Percentiles rank a stretch among this genome's conserved stretches.
Evolutionary conservation across 768 basidiomycete species (phyloP).

Genomic region (Baorangia bicolor): DNA sequence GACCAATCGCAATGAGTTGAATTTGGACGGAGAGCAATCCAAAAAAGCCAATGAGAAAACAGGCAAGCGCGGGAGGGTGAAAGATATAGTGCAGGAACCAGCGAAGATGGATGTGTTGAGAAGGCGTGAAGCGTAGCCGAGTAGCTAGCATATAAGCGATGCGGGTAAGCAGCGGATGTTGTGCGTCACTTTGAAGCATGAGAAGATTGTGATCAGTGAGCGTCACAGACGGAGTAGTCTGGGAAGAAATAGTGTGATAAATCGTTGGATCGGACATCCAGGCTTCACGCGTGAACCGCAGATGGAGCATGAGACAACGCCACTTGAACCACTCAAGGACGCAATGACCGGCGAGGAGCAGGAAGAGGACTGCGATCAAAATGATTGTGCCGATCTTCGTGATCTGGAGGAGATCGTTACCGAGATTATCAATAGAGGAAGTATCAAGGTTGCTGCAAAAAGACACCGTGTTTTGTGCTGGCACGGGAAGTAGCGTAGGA

Average conservation of each 20-base stretch:
- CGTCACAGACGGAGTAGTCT: slow-evolving; percentile 48
- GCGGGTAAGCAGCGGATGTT: slow-evolving; percentile 73
- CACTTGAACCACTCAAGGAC: slow-evolving; percentile 89
- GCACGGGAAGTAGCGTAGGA: slow-evolving; percentile 72
- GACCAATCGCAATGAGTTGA: slow-evolving; percentile 77
- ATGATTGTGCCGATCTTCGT: slow-evolving; percentile 79
- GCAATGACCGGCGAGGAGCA: slow-evolving; percentile 73
- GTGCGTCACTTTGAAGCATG: slow-evolving; percentile 63
- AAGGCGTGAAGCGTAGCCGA: slow-evolving; percentile 53
- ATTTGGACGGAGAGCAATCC: slow-evolving; percentile 85
- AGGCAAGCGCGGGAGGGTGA: slow-evolving; percentile 86
- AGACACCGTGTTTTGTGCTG: slow-evolving; percentile 59
- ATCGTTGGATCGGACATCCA: slow-evolving; percentile 75
- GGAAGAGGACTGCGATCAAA: slow-evolving; percentile 65
- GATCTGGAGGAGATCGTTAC: slow-evolving; percentile 72
- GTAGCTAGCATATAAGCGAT: slow-evolving; percentile 55
- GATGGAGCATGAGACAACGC: slow-evolving; percentile 62
- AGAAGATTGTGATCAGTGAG: slow-evolving; percentile 78
- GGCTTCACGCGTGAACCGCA: slow-evolving; percentile 70
- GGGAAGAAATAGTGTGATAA: slow-evolving; percentile 35
- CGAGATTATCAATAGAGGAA: slow-evolving; percentile 83
- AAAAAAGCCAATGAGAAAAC: slow-evolving; percentile 90
- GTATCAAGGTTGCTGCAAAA: slow-evolving; percentile 83
- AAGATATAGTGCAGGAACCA: slow-evolving; percentile 94
- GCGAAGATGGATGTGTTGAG: slow-evolving; percentile 65